Conservation (phyloP, 2,329 filamentous ascomycete species). For the Beauveria pseudobassiana region DNA sequence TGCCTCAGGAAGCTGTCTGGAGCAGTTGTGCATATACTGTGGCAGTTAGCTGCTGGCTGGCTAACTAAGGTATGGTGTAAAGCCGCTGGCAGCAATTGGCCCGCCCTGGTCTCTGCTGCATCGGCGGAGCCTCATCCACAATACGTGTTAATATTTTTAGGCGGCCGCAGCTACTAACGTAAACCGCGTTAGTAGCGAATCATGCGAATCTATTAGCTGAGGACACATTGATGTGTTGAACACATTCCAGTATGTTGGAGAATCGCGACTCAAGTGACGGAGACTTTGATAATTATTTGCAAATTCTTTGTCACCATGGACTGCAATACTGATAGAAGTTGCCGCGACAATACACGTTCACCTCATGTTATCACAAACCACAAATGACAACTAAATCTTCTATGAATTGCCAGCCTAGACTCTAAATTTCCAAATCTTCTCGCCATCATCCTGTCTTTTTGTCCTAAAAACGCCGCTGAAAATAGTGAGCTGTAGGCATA, state of each 20-base stretch:
- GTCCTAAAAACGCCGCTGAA: conserved; percentile 8
- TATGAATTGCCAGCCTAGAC: background rate
- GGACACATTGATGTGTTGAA: background rate
- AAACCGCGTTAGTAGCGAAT: too few species aligned
- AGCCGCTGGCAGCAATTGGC: conserved; percentile 2
- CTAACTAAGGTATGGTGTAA: background rate
- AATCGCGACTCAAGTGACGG: too few species aligned
- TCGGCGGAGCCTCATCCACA: conserved; percentile 1
- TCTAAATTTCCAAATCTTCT: conserved; percentile 8
- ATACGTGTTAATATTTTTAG: conserved; percentile 6
- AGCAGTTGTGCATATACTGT: background rate
- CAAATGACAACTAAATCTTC: background rate
- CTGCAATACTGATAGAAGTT: too few species aligned
- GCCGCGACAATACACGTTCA: background rate
- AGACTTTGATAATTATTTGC: too few species aligned
- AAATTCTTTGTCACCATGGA: too few species aligned
- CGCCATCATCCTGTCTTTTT: conserved; percentile 4
- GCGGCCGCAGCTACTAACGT: background rate
- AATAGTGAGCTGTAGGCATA: conserved; percentile 3
- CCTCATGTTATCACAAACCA: background rate
- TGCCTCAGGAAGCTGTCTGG: background rate
- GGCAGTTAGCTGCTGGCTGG: background rate
- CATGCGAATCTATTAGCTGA: background rate
- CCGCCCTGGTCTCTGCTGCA: background rate
- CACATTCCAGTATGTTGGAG: too few species aligned